A percentile compares a stretch with the other conserved stretches of the same genome.
These are phyloP conservation scores for Leccinum boreale DNA, from an alignment of 768 basidiomycete species.

Conservation along the genomic window DNA sequence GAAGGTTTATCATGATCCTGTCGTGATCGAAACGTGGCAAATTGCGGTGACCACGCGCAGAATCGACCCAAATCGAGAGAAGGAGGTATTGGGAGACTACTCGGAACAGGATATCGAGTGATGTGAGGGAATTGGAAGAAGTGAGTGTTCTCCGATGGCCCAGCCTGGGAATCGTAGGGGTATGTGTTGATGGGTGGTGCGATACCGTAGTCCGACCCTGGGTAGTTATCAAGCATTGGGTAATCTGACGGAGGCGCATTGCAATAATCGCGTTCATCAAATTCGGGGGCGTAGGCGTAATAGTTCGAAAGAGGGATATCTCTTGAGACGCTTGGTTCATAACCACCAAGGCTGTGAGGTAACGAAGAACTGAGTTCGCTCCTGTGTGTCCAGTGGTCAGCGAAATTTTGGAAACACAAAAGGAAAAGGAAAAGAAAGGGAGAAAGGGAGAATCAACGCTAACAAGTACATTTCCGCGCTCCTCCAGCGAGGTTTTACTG, in stretches of 20 bases:
- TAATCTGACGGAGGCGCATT: constrained; percentile 14
- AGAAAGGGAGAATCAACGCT: constrained; percentile 19
- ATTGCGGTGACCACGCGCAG: not conserved
- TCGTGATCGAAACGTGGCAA: constrained; percentile 9
- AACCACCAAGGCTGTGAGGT: constrained; percentile 24
- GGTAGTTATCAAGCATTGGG: constrained; percentile 10
- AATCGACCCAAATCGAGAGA: not conserved
- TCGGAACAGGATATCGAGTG: constrained; percentile 28
- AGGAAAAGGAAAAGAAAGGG: not conserved
- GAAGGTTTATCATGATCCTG: constrained; percentile 10
- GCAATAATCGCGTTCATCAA: constrained; percentile 9
- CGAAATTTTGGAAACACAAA: constrained; percentile 21
- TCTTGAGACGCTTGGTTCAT: constrained; percentile 17
- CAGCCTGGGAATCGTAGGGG: constrained; percentile 8
- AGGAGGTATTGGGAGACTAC: constrained; percentile 14
- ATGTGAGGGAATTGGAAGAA: constrained; percentile 28
- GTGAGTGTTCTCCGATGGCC: constrained; percentile 12
- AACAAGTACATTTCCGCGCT: constrained; percentile 34
- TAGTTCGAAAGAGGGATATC: constrained; percentile 5
- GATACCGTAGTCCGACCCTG: constrained; percentile 13
- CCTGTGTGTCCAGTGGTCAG: constrained; percentile 31
- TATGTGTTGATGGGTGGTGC: constrained; percentile 12
- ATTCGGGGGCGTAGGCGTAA: constrained; percentile 3
- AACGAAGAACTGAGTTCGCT: constrained; percentile 28
- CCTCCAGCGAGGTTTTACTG: constrained; percentile 30